Conservation (phyloP, 78 protist genomes). For the Isochrysis galbana region DNA sequence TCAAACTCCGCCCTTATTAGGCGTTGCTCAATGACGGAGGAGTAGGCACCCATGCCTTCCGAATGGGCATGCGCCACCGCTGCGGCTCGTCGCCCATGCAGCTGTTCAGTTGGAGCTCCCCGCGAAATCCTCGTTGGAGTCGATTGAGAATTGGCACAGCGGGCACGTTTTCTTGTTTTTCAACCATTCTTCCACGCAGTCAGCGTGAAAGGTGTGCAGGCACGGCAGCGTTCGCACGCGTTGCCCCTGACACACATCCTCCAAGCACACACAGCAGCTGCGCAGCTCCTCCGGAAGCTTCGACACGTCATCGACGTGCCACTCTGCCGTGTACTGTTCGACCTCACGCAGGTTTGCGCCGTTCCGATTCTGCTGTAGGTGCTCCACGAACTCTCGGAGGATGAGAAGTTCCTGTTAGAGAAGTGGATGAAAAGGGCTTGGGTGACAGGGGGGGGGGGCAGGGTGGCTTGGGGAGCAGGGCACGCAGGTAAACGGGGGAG, state of each 20-base stretch:
- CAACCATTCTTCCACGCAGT: conserved; percentile 63
- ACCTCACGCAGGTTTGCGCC: not conserved
- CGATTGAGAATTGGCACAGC: conserved; percentile 29
- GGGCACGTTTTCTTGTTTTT: conserved; percentile 42
- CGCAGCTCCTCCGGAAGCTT: conserved; percentile 8
- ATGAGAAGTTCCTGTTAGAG: not conserved
- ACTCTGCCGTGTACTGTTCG: not conserved
- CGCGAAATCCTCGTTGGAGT: too few species aligned
- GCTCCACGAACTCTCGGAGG: conserved; percentile 28
- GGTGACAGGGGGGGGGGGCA: not conserved
- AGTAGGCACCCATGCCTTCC: too few species aligned
- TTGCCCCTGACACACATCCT: conserved; percentile 25
- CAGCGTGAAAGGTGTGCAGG: conserved; percentile 50
- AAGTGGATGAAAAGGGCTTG: not conserved
- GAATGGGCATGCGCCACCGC: too few species aligned
- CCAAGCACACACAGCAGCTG: conserved; percentile 41
- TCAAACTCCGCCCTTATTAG: too few species aligned
- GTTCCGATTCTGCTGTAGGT: not conserved
- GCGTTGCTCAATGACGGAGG: too few species aligned
- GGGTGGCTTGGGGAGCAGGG: not conserved
- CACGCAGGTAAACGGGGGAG: not conserved
- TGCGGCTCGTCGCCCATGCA: too few species aligned
- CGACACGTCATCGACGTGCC: not conserved
- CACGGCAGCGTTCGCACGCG: conserved; percentile 54
- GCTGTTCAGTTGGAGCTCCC: too few species aligned